These are phyloP conservation scores for Neonothopanus nambi DNA, from an alignment of 1,284 basidiomycete species.

Conservation along the genomic window DNA sequence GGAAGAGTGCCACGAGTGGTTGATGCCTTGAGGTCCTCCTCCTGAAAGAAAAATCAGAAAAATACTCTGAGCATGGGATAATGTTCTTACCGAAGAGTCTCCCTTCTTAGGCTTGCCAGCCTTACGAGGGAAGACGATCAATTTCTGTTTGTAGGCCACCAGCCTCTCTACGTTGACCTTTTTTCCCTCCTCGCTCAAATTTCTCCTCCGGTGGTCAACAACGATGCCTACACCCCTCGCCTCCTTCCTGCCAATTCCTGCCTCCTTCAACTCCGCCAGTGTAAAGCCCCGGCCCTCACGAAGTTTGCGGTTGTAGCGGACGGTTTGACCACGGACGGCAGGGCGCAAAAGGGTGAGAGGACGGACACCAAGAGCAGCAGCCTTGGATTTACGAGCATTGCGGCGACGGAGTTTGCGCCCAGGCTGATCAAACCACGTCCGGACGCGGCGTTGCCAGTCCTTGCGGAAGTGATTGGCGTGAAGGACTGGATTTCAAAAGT, in stretches of 20 bases:
- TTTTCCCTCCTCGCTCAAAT: constrained; percentile 97
- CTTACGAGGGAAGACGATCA: constrained; percentile 96
- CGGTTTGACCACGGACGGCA: constrained; percentile 94
- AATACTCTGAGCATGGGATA: constrained; percentile 3
- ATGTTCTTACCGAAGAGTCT: constrained; percentile 77
- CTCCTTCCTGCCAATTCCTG: constrained; percentile 94
- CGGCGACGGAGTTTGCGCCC: constrained; percentile 97
- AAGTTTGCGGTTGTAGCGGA: constrained; percentile 98
- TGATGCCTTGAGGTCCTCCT: constrained; percentile 81
- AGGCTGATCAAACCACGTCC: constrained; percentile 99
- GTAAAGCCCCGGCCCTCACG: constrained; percentile 99
- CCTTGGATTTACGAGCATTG: constrained; percentile 91
- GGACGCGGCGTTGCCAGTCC: constrained; percentile 95
- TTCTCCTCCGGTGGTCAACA: constrained; percentile 97
- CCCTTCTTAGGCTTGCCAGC: constrained; percentile 94
- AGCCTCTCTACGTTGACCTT: constrained; percentile 94
- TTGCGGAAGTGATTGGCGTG: constrained; percentile 97
- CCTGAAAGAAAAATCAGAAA: constrained; percentile 43
- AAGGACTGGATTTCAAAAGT: constrained; percentile 56
- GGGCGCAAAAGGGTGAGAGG: constrained; percentile 93
- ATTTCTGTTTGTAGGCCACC: constrained; percentile 87
- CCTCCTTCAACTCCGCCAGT: constrained; percentile 92
- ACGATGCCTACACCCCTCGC: constrained; percentile 93
- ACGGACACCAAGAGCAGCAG: constrained; percentile 89
- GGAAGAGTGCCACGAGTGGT: constrained; percentile 76